These are phyloP conservation scores for Ehretia macrophylla DNA, from an alignment of 257 asterid genomes.

Conservation along the genomic window DNA sequence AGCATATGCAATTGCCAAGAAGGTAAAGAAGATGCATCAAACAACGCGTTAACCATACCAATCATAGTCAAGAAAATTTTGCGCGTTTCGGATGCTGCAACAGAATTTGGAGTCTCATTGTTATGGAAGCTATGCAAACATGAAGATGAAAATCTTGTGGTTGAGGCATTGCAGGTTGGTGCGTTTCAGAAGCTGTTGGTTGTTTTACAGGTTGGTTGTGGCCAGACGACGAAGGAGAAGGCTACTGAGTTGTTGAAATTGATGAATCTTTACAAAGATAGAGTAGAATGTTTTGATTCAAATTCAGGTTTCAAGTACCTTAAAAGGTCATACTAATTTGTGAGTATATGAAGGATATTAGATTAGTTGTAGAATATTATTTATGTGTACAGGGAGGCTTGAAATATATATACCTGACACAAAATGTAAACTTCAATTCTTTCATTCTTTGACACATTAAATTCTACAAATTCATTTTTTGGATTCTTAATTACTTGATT, in stretches of 20 bases:
- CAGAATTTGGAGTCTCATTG: slow-evolving; percentile 44
- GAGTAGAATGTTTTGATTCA: slow-evolving; percentile 62
- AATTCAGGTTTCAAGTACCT: slow-evolving; percentile 60
- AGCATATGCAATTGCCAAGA: slow-evolving; percentile 30
- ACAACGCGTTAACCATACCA: slow-evolving; percentile 52
- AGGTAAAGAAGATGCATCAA: slow-evolving; percentile 40
- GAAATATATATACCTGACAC: not conserved
- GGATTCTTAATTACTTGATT: too few relatives aligned
- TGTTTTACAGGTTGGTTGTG: slow-evolving; percentile 73
- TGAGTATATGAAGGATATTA: not conserved
- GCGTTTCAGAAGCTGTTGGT: slow-evolving; percentile 79
- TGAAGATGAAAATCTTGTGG: slow-evolving; percentile 24
- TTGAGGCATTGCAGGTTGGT: slow-evolving; percentile 68
- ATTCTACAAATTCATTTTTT: too few relatives aligned
- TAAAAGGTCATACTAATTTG: slow-evolving; percentile 25
- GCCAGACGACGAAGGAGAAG: slow-evolving; percentile 49
- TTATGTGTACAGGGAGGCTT: not conserved
- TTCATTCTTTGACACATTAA: too few relatives aligned
- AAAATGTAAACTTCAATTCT: not conserved
- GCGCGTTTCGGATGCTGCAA: slow-evolving; percentile 57
- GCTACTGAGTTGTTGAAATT: slow-evolving; percentile 62
- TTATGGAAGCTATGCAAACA: slow-evolving; percentile 57
- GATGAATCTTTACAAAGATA: slow-evolving; percentile 57
- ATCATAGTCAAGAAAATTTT: slow-evolving; percentile 69
- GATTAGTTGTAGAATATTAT: not conserved